Percentiles rank a stretch among this genome's conserved stretches.
phyloP scores from a whole-genome alignment of 768 basidiomycete species.

The Coprinellus aureogranulatus region DNA sequence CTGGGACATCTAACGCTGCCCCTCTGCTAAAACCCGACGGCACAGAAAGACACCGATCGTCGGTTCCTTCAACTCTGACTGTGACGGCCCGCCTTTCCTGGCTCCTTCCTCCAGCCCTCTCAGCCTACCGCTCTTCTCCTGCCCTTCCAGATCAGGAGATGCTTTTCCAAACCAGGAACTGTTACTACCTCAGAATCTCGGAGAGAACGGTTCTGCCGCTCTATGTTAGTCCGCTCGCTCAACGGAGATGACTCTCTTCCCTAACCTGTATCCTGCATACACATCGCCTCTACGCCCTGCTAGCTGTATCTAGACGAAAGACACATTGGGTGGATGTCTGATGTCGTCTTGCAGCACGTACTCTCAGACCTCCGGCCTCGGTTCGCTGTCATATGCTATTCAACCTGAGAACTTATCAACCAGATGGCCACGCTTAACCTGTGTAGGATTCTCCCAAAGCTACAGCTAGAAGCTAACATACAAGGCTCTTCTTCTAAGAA shows the following conservation, averaged over 20 bases:
- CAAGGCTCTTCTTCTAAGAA: slow-evolving; percentile 52
- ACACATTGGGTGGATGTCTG: slow-evolving; percentile 91
- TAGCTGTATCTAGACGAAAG: slow-evolving; percentile 85
- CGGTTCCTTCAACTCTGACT: background rate
- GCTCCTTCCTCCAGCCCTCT: too few relatives aligned
- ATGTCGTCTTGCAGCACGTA: slow-evolving; percentile 73
- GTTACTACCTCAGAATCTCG: slow-evolving; percentile 81
- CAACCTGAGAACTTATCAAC: background rate
- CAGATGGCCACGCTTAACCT: background rate
- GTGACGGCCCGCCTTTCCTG: too few relatives aligned
- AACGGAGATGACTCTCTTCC: too few relatives aligned
- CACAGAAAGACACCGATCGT: background rate
- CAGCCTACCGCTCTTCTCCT: background rate
- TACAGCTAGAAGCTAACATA: slow-evolving; percentile 56
- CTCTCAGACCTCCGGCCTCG: slow-evolving; percentile 74
- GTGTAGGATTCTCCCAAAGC: slow-evolving; percentile 61
- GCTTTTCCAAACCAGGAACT: slow-evolving; percentile 71
- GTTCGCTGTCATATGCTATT: slow-evolving; percentile 12
- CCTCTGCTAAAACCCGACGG: too few relatives aligned
- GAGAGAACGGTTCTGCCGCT: slow-evolving; percentile 71
- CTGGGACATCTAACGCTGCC: too few relatives aligned
- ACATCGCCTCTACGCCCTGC: slow-evolving; percentile 6
- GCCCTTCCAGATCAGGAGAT: slow-evolving; percentile 30
- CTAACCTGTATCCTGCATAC: slow-evolving; percentile 1
- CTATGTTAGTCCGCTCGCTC: slow-evolving; percentile 61